Evolutionary conservation across 225 moss, liverwort and hornwort species (phyloP), one percentile per base, ranked within the genome.

Genomic region (Marchantia polymorpha): DNA sequence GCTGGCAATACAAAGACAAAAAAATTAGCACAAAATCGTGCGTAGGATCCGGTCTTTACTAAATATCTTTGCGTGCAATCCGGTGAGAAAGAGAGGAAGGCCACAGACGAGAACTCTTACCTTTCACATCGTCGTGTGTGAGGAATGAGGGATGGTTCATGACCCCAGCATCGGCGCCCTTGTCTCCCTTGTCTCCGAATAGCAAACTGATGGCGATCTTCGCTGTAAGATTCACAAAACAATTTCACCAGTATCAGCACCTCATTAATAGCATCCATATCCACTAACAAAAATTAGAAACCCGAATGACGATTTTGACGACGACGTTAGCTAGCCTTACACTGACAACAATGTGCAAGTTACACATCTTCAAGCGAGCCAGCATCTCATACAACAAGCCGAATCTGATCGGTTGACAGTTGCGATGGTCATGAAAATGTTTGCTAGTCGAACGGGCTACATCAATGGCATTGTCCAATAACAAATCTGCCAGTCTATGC

Each of bases 61-160:
- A 22, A 60, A 22, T 16, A 60, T 60, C 19, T 39, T 39, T 69
- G 31, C 39, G 31, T 67, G 13, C 29, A 29, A 12, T 67, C 12
- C 67, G 6, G 14, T 4, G 14, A 27, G 20, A 58, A 58, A 0
- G 17, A 15, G 58, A 20, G 20, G 58, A 58, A 58, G 20, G 13
- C 5, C 13, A 16, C 19, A 58, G 27, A 17, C 8, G 53, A 3
- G 59, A 20, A 8, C 0, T 48, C 15, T 56, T 30, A 91, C 91
- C 89, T 87, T 77, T 79, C 53, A 92, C 76, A 67, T 92, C 89
- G 31, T 89, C 86, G n/a, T 81, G 20, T 6, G 75, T 84, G 63
- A 86, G 48, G 63, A 89, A 83, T 8, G 90, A 92, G 5, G 90
- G 92, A 82, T 90, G 89, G 64, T 84, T 87, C 73, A 90, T 77